Evolutionary conservation across 225 moss, liverwort and hornwort genomes (phyloP).

Genomic region (Rhytidiadelphus loreus): DNA sequence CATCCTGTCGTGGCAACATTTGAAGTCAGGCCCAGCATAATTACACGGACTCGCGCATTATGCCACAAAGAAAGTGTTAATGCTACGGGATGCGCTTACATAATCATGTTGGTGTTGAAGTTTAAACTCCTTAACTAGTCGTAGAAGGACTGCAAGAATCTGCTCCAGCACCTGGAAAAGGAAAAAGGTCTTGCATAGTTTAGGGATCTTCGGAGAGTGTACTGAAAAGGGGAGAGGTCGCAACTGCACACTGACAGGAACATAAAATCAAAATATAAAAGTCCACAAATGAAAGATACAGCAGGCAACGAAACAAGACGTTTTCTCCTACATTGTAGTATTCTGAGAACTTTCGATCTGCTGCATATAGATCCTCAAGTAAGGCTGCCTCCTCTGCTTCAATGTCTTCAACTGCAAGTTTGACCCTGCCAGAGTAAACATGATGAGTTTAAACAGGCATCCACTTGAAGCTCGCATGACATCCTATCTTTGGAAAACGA

Average conservation of each 20-base stretch:
- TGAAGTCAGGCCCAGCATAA: background rate
- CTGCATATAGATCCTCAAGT: slow-evolving; percentile 80
- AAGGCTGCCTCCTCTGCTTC: slow-evolving; percentile 74
- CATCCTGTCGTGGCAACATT: slow-evolving; percentile 45
- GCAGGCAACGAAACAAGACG: background rate
- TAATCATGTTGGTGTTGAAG: slow-evolving; percentile 88
- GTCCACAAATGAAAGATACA: background rate
- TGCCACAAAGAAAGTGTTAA: background rate
- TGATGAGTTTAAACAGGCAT: background rate
- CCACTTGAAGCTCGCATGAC: background rate
- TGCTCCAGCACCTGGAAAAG: slow-evolving; percentile 80
- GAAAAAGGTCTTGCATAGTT: background rate
- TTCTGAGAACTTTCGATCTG: slow-evolving; percentile 78
- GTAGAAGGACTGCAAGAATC: slow-evolving; percentile 66
- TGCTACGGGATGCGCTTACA: slow-evolving; percentile 17
- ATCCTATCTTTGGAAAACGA: background rate
- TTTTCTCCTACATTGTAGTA: slow-evolving; percentile 61
- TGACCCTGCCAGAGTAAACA: slow-evolving; percentile 39
- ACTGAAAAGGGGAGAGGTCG: background rate
- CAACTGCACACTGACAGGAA: background rate
- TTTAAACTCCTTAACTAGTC: slow-evolving; percentile 87
- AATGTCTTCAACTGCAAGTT: slow-evolving; percentile 71
- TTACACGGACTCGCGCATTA: background rate
- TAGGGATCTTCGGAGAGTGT: background rate
- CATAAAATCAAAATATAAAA: background rate